Conservation (phyloP, 139 green algal genomes). For the Dunaliella sp. region DNA sequence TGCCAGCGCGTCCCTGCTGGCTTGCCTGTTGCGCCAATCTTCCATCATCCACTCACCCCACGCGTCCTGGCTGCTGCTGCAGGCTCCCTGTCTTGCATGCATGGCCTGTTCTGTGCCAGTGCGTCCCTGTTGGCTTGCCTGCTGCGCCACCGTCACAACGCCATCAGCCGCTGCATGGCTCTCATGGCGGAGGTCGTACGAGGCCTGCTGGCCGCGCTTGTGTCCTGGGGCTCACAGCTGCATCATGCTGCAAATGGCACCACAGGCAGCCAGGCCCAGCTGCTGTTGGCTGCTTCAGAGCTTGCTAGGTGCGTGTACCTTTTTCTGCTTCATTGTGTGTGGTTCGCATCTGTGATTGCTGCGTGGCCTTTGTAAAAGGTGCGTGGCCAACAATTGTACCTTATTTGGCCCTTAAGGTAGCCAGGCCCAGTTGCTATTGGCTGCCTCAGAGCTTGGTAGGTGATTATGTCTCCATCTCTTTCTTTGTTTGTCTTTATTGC, state of each 20-base stretch:
- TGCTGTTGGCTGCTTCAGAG: background rate
- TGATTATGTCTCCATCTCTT: too few relatives aligned
- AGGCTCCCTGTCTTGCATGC: background rate
- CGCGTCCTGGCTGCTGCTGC: background rate
- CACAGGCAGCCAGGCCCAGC: background rate
- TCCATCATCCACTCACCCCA: too few relatives aligned
- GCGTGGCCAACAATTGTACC: too few relatives aligned
- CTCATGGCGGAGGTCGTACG: conserved; percentile 1
- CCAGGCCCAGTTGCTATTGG: too few relatives aligned
- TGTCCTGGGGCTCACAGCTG: too few relatives aligned
- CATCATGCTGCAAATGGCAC: background rate
- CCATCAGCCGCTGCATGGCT: background rate
- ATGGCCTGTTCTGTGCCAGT: background rate
- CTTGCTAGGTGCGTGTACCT: background rate
- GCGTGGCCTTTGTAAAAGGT: too few relatives aligned
- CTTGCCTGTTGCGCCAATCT: too few relatives aligned
- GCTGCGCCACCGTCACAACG: conserved; percentile 7
- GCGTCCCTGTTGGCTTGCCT: conserved; percentile 1
- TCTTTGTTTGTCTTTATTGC: too few relatives aligned
- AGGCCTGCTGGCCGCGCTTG: conserved; percentile 1
- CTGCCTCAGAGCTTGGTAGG: too few relatives aligned
- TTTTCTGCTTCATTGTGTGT: background rate
- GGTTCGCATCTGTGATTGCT: background rate
- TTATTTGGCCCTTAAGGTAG: too few relatives aligned
- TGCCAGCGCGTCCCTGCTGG: background rate